Base-by-base conservation (phyloP, 1,284 basidiomycete species). In the Cryptococcus sp. region DNA sequence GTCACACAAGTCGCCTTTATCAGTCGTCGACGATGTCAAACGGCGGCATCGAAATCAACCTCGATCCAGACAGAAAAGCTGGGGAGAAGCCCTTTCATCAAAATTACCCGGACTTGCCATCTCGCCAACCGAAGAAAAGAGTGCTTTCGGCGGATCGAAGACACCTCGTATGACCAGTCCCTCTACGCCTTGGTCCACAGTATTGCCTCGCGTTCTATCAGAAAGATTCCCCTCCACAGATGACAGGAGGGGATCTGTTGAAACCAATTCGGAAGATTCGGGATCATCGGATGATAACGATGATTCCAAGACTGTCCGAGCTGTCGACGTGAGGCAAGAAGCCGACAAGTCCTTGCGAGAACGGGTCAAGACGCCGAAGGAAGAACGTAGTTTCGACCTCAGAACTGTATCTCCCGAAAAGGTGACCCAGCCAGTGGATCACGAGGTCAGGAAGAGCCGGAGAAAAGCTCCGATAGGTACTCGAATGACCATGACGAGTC, bases 401-500 rank as follows among this genome's bases (percentile, higher is more conserved):
- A 42, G 52, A 10, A 53, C 51, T 5, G 36, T 4, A 7, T n/a
- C 42, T 60, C 1, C 50, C 47, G 21, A 58, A 57, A 21, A 57
- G 59, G 18, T 22, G 23, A 19, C 23, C 39, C 39, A n/a, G 21
- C 41, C 41, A 24, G 50, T 56, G 34, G 60, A 59, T 49, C n/a
- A n/a, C n/a, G 54, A 48, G 46, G 56, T 46, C 48, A 60, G 54
- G 55, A 60, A 55, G 48, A 63, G 62, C 41, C 64, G 56, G 25
- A 67, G 67, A 48, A 71, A 66, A 54, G 76, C 68, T 37, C 82
- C 82, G 11, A 82, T 91, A 63, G 87, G 88, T 21, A 92, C 90
- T 3, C 79, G 91, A 44, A 77, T 98, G 62, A 94, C 94, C 0
- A 97, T 98, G 91, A 96, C 93, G 2, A 92, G 88, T 66, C 83